Percentiles rank a stretch among this genome's conserved stretches.
phyloP scores from a whole-genome alignment of 257 asterid genomes.

The Nemophila menziesii region DNA sequence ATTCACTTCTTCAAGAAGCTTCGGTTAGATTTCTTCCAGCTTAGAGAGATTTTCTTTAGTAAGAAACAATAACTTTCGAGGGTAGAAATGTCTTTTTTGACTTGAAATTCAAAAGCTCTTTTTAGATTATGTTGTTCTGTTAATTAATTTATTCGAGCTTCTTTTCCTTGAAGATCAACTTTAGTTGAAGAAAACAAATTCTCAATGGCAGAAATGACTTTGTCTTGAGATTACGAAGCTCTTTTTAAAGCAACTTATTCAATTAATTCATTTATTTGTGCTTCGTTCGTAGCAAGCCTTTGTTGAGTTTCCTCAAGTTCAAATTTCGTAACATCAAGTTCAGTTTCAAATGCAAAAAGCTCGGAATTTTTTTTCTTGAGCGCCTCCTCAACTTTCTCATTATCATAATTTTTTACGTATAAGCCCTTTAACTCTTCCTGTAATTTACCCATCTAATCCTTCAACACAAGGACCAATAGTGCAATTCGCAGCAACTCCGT shows the following conservation, averaged over 20 bases:
- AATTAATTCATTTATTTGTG: constrained; percentile 31
- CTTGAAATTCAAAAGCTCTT: no score
- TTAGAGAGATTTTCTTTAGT: no score
- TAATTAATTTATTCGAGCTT: no score
- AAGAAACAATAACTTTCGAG: no score
- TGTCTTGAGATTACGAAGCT: constrained; percentile 47
- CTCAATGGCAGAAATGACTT: constrained; percentile 42
- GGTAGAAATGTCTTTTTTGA: no score
- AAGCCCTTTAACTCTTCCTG: constrained; percentile 47
- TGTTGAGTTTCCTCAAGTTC: constrained; percentile 41
- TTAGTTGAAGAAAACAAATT: constrained; percentile 27
- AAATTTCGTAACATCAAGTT: constrained; percentile 57
- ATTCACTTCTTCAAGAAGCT: constrained; percentile 40
- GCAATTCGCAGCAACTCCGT: no score
- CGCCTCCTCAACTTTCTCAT: constrained; percentile 56
- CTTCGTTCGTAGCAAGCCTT: constrained; percentile 62
- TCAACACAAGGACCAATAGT: no score
- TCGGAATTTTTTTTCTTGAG: constrained; percentile 34
- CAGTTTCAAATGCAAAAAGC: constrained; percentile 48
- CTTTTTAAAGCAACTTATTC: constrained; percentile 42
- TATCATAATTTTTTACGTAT: constrained; percentile 41
- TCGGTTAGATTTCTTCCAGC: constrained; percentile 39
- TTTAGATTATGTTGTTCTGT: no score
- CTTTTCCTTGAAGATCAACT: constrained; percentile 33
- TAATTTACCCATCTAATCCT: constrained; percentile 44